Percentiles rank a stretch among this genome's conserved stretches.
Conservation (phyloP, 768 basidiomycete genomes). For the Fomitopsis serialis region DNA sequence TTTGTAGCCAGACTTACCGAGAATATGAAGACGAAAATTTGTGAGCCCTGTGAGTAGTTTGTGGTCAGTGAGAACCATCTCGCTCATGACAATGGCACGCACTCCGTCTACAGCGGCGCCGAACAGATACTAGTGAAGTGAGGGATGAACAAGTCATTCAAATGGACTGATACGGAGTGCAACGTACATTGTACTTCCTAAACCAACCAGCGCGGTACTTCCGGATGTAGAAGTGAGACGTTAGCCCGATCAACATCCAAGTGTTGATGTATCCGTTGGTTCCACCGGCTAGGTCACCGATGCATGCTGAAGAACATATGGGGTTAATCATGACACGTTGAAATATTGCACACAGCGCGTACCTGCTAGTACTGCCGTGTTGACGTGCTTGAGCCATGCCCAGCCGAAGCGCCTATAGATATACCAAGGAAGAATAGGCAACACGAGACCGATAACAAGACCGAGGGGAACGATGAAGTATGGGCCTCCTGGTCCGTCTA, state of each 20-base stretch:
- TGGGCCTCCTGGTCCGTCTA: neutral
- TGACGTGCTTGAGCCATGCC: neutral
- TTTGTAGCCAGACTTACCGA: neutral
- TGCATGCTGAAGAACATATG: neutral
- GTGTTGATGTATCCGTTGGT: conserved; percentile 5
- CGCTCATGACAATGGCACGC: neutral
- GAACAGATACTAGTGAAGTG: neutral
- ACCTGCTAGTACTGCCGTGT: conserved; percentile 1
- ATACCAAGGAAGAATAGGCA: neutral
- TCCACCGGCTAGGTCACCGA: conserved; percentile 2
- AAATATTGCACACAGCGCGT: neutral
- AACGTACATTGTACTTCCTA: conserved; percentile 3
- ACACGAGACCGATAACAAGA: neutral
- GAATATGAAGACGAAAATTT: conserved; percentile 4
- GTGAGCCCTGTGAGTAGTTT: neutral
- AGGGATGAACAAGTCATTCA: neutral
- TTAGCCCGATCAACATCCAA: conserved; percentile 1
- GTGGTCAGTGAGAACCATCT: neutral
- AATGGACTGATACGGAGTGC: neutral
- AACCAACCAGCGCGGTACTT: conserved; percentile 4
- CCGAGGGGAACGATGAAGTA: conserved; percentile 3
- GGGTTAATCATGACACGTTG: neutral
- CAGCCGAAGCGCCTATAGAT: neutral
- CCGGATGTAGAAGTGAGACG: conserved; percentile 5
- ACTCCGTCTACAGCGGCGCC: conserved; percentile 2